Percentiles rank a stretch among this genome's conserved stretches.
Conservation (phyloP, 1,284 basidiomycete species). For the Fomitopsis pinicola region DNA sequence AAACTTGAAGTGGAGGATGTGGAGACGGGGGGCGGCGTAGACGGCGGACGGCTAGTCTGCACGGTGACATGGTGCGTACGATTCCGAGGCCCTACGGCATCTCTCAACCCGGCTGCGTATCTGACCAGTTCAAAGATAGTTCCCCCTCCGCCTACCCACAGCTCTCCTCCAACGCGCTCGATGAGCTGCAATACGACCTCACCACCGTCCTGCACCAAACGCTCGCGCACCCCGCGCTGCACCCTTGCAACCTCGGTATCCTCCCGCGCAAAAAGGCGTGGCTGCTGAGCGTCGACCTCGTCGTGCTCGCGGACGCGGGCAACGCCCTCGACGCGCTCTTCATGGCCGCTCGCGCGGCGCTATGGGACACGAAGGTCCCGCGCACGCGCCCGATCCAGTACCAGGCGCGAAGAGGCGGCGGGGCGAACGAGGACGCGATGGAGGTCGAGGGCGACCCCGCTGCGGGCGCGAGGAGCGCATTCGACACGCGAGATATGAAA, state of each 20-base stretch:
- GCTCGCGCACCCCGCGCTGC: constrained; percentile 57
- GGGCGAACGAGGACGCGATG: constrained; percentile 25
- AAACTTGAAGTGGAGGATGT: constrained; percentile 71
- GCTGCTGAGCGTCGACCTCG: constrained; percentile 63
- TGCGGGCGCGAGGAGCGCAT: constrained; percentile 38
- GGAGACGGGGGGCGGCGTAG: constrained; percentile 40
- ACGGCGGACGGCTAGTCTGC: constrained; percentile 59
- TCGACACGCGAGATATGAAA: constrained; percentile 49
- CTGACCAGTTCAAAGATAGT: constrained; percentile 44
- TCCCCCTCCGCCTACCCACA: constrained; percentile 75
- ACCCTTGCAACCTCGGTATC: constrained; percentile 59
- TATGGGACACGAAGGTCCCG: constrained; percentile 79
- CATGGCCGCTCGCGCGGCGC: constrained; percentile 67
- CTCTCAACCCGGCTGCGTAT: not conserved
- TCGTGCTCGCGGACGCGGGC: constrained; percentile 67
- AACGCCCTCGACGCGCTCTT: constrained; percentile 74
- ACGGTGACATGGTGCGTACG: constrained; percentile 70
- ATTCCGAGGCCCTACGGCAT: not conserved
- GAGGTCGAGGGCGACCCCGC: constrained; percentile 48
- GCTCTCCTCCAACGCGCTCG: constrained; percentile 53
- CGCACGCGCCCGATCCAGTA: constrained; percentile 65
- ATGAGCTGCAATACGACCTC: constrained; percentile 70
- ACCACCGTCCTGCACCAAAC: constrained; percentile 53
- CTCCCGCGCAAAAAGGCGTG: constrained; percentile 63
- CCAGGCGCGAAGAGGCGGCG: constrained; percentile 23